These are phyloP conservation scores for Yamadazyma scolyti DNA, from an alignment of 805 yeast genomes.

Conservation along the genomic window DNA sequence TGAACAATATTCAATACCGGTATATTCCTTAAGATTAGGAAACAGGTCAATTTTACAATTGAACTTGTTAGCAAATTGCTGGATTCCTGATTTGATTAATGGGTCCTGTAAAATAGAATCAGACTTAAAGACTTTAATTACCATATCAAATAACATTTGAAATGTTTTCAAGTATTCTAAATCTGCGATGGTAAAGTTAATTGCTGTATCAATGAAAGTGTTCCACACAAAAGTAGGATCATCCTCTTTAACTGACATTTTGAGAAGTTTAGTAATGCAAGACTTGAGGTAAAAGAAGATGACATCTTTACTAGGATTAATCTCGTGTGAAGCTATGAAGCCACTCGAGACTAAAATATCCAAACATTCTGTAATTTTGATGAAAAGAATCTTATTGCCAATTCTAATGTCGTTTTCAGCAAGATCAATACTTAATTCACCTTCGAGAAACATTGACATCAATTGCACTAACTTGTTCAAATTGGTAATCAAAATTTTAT, in stretches of 20 bases:
- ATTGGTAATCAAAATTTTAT: slow-evolving; percentile 1
- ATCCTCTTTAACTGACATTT: too few relatives aligned
- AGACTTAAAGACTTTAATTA: too few relatives aligned
- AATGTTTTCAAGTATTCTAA: slow-evolving; percentile 3
- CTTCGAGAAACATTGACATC: slow-evolving; percentile 7
- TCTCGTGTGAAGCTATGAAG: too few relatives aligned
- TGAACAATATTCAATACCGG: not conserved
- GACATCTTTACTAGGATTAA: too few relatives aligned
- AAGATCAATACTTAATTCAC: slow-evolving; percentile 4
- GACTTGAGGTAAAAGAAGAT: too few relatives aligned
- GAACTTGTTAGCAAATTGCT: too few relatives aligned
- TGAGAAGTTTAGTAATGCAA: too few relatives aligned
- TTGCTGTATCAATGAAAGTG: not conserved
- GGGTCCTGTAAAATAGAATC: too few relatives aligned
- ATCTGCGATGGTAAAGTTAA: not conserved
- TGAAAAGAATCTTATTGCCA: slow-evolving; percentile 2
- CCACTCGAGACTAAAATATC: slow-evolving; percentile 2
- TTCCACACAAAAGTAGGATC: slow-evolving; percentile 1
- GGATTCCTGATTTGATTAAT: too few relatives aligned
- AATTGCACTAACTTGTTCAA: slow-evolving; percentile 6
- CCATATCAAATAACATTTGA: too few relatives aligned
- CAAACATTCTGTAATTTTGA: slow-evolving; percentile 2
- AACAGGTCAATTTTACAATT: not conserved
- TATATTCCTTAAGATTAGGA: not conserved
- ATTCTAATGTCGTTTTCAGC: slow-evolving; percentile 1